Base-by-base conservation (phyloP, 768 basidiomycete genomes). In the Boletus tomentosulus region DNA sequence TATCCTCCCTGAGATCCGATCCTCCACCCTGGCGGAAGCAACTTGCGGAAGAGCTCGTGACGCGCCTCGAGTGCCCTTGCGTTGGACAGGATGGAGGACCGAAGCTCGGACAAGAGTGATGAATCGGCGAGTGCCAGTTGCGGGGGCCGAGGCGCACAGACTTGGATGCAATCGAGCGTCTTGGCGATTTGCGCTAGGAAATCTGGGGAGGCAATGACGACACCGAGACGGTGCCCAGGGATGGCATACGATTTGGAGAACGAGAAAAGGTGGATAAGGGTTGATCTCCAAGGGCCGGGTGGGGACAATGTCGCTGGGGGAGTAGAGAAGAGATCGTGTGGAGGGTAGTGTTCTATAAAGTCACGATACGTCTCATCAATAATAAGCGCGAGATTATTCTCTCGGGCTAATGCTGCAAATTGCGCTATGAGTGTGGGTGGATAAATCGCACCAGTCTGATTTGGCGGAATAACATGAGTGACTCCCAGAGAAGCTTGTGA, bases 361-460 rank as follows among this genome's bases (percentile, higher is more conserved):
- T 93, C 90, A 12, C 90, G 79, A 68, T 95, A 95, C 1, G 92
- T 93, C 70, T 92, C 90, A 68, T 95, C 92, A n/a, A 95, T 46
- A 35, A 93, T 76, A 24, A 93, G 77, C 0, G 89, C 85, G 16
- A 92, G 61, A 1, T 76, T 73, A 27, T 75, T 66, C 48, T 76
- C 71, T 22, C 63, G 70, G 0, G 89, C 87, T 3, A 93, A 78
- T 0, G 71, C 58, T 2, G 79, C 78, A 58, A 92, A 93, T 5
- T 78, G 70, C 0, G 73, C 66, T 25, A 93, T 67, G 6, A 89
- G 74, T 0, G 67, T 61, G 0, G 81, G 76, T 0, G 85, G 67
- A 60, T 91, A 91, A 1, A 79, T 78, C 0, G 85, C 81, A 6
- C 92, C 92, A 1, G 89, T 91, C 77, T 86, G 51, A 11, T 11